Evolutionary conservation across 1,284 basidiomycete genomes (phyloP).

Genomic region (Sphagnurus paluster): DNA sequence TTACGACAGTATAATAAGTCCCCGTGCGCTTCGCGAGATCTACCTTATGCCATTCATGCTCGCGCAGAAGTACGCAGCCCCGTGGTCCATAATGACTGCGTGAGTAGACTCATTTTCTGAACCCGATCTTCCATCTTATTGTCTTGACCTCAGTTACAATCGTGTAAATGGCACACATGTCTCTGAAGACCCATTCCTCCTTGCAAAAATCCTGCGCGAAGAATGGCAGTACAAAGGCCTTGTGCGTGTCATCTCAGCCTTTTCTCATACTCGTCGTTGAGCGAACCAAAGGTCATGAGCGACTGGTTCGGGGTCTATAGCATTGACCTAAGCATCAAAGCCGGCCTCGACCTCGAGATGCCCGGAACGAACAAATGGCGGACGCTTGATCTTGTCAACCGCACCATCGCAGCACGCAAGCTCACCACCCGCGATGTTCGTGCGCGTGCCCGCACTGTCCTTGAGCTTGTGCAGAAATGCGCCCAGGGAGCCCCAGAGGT

Average conservation of each 20-base stretch:
- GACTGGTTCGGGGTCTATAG: conserved; percentile 80
- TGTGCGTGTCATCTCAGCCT: conserved; percentile 28
- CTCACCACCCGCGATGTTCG: conserved; percentile 65
- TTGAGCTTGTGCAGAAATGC: conserved; percentile 65
- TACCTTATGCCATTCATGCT: conserved; percentile 86
- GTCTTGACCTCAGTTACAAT: conserved; percentile 48
- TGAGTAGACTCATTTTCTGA: conserved; percentile 38
- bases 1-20: conserved; percentile 61
- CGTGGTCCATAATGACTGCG: conserved; percentile 76
- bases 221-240: conserved; percentile 77
- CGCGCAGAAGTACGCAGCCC: conserved; percentile 68
- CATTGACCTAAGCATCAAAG: conserved; percentile 65
- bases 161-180: conserved; percentile 72
- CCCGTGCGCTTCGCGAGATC: conserved; percentile 77
- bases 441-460: conserved; percentile 64
- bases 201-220: conserved; percentile 66
- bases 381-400: conserved; percentile 60
- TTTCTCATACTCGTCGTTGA: background rate
- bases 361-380: conserved; percentile 74
- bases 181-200: conserved; percentile 63
- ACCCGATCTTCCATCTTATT: conserved; percentile 1
- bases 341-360: conserved; percentile 82
- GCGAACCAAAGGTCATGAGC: conserved; percentile 58
- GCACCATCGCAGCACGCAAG: conserved; percentile 65
- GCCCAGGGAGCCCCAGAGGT: conserved; percentile 64